These are phyloP conservation scores for Euphorbia lathyris DNA, from an alignment of 345 rosid species.

Conservation along the genomic window DNA sequence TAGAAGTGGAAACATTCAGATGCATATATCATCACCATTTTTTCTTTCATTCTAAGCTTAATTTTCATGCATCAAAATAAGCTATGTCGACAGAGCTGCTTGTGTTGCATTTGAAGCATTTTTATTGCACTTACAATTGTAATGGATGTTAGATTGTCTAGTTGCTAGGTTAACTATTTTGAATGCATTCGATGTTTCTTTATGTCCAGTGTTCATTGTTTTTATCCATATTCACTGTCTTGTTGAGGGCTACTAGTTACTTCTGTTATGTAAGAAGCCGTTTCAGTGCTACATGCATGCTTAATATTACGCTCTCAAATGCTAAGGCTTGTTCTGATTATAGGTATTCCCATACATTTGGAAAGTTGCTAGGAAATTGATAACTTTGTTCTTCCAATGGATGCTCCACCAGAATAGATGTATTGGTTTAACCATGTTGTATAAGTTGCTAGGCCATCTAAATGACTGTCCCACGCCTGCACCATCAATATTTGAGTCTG, in stretches of 20 bases:
- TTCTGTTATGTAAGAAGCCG: neutral
- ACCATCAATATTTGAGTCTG: neutral
- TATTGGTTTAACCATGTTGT: neutral
- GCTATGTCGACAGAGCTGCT: neutral
- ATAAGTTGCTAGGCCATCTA: neutral
- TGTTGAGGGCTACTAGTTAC: neutral
- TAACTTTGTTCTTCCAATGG: neutral
- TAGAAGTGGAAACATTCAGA: neutral
- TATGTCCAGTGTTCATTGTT: neutral
- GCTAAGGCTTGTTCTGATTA: neutral
- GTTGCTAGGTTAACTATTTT: neutral
- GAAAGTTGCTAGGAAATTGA: neutral
- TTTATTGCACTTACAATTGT: neutral
- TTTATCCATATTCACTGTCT: neutral
- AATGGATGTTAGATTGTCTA: neutral
- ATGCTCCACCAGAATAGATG: neutral
- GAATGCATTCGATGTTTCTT: neutral
- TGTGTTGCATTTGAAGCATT: neutral
- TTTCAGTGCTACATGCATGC: neutral
- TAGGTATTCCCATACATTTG: neutral
- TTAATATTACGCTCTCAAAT: neutral
- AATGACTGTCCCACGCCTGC: neutral
- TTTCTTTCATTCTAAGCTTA: neutral
- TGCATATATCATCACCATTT: neutral
- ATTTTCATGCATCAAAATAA: neutral